Evolutionary conservation across 163 green algal species (phyloP).

Genomic region (Coccomyxa subellipsoidea): DNA sequence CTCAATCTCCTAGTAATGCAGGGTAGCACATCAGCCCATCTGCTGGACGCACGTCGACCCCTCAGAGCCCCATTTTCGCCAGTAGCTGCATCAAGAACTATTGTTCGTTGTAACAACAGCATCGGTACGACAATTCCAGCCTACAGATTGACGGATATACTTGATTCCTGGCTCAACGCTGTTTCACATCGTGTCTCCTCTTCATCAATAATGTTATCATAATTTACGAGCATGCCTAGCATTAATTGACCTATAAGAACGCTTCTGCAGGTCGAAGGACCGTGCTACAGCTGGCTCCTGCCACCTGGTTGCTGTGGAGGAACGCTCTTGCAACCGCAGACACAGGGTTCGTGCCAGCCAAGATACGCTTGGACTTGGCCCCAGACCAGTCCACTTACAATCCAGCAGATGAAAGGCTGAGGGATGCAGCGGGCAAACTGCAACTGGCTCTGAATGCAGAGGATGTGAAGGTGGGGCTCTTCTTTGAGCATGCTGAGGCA

Average conservation of each 20-base stretch:
- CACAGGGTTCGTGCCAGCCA: not conserved
- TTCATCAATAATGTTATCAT: too few species aligned
- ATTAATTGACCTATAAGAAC: too few species aligned
- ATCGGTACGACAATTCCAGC: not conserved
- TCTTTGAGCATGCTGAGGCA: not conserved
- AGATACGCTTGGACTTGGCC: conserved; percentile 46
- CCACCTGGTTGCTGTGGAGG: not conserved
- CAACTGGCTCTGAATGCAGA: conserved; percentile 73
- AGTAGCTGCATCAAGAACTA: not conserved
- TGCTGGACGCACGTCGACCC: not conserved
- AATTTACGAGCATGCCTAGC: too few species aligned
- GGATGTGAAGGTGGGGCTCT: conserved; percentile 30
- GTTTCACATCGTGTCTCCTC: too few species aligned
- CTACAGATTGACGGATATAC: too few species aligned
- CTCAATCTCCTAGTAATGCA: not conserved
- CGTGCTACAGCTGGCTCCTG: not conserved
- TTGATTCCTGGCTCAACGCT: too few species aligned
- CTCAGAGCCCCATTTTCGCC: not conserved
- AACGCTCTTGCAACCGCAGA: not conserved
- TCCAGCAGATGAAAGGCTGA: conserved; percentile 60
- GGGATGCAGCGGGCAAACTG: conserved; percentile 63
- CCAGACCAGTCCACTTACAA: conserved; percentile 74
- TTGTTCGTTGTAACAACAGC: not conserved
- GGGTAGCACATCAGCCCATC: not conserved
- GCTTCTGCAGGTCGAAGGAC: not conserved